phyloP scores from a whole-genome alignment of 208 protist genomes.

The Naegleria gruberi region DNA sequence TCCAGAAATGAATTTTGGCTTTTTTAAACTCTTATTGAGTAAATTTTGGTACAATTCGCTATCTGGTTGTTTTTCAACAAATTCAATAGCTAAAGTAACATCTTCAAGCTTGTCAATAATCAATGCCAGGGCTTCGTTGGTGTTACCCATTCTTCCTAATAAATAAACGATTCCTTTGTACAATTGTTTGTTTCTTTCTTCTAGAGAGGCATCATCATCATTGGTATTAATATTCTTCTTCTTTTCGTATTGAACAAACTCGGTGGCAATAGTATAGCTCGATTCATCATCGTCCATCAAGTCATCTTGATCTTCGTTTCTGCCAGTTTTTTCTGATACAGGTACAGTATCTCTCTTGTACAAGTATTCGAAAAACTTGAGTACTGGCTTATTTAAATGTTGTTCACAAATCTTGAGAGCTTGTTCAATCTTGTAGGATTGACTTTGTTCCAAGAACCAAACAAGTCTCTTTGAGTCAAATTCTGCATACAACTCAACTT shows the following conservation, averaged over 20 bases:
- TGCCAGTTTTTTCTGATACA: conserved; percentile 44
- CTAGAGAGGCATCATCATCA: conserved; percentile 27
- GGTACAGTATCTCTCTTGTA: conserved; percentile 21
- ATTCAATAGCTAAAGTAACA: conserved; percentile 55
- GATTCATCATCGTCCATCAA: background rate
- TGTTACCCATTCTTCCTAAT: conserved; percentile 54
- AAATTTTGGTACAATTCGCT: conserved; percentile 62
- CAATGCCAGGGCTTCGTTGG: conserved; percentile 48
- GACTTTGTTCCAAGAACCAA: conserved; percentile 41
- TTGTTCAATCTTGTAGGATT: conserved; percentile 1
- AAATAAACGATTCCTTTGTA: conserved; percentile 60
- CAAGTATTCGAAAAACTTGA: background rate
- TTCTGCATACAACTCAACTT: conserved; percentile 54
- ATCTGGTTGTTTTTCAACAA: conserved; percentile 58
- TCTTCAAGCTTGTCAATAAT: conserved; percentile 57
- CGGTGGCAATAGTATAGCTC: background rate
- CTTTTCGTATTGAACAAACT: background rate
- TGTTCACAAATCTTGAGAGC: conserved; percentile 7
- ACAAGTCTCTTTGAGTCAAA: conserved; percentile 45
- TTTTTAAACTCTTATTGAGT: conserved; percentile 52
- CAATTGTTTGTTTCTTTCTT: conserved; percentile 32
- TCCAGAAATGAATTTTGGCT: conserved; percentile 35
- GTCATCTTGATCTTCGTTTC: background rate
- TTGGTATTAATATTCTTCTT: conserved; percentile 30
- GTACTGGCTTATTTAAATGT: conserved; percentile 1